These are phyloP conservation scores for Musa acuminata DNA, from an alignment of 176 grass and related monocot species.

Conservation along the genomic window DNA sequence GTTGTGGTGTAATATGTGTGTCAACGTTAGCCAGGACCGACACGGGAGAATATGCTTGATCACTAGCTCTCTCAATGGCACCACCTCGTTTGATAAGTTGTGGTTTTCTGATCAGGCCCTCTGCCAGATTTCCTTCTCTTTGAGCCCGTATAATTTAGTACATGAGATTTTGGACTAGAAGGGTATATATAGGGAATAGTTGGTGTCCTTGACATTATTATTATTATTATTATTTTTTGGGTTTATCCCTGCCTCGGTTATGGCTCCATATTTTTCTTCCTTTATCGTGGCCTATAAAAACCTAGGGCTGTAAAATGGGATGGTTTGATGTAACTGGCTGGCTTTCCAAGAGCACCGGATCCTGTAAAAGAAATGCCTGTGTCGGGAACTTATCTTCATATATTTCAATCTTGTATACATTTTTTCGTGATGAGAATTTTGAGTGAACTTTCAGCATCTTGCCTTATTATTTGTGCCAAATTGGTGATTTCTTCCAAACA, in stretches of 20 bases:
- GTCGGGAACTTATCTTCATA: too few relatives aligned
- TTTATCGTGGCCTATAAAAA: not conserved
- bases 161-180: constrained; percentile 1
- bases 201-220: not conserved
- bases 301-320: constrained; percentile 1
- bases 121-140: not conserved
- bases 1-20: not conserved
- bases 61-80: not conserved
- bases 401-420: too few relatives aligned
- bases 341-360: not conserved
- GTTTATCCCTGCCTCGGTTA: not conserved
- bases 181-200: constrained; percentile 3
- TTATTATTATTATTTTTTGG: too few relatives aligned
- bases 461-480: too few relatives aligned
- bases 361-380: too few relatives aligned
- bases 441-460: too few relatives aligned
- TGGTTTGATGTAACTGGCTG: not conserved
- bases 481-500: too few relatives aligned
- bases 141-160: not conserved
- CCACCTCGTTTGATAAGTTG: not conserved
- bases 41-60: not conserved
- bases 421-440: too few relatives aligned
- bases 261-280: not conserved
- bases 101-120: not conserved
- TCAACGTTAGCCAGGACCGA: not conserved